Conservation (phyloP, 2,329 filamentous ascomycete genomes). For the Sclerotinia subarctica region DNA sequence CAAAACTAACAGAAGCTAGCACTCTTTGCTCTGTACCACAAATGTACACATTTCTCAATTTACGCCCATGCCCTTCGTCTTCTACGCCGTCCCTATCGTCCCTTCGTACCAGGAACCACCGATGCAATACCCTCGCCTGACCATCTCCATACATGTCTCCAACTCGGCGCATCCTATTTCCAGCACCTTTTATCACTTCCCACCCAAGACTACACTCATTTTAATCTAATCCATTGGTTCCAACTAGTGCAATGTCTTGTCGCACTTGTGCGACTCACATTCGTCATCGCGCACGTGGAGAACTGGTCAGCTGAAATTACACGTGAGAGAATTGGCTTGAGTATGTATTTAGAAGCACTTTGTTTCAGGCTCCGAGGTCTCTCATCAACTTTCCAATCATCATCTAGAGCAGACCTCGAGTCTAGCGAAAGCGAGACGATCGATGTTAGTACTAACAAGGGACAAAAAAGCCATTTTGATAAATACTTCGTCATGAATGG, state of each 20-base stretch:
- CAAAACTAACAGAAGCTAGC: conserved; percentile 23
- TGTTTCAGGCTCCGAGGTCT: conserved; percentile 31
- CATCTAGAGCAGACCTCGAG: neutral
- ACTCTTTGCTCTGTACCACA: conserved; percentile 25
- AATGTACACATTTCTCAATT: conserved; percentile 26
- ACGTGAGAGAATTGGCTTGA: conserved; percentile 30
- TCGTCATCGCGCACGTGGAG: conserved; percentile 31
- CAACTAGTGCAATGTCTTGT: conserved; percentile 29
- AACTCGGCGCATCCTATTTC: conserved; percentile 28
- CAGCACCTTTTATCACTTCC: conserved; percentile 34
- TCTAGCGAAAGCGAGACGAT: neutral
- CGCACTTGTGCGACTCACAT: conserved; percentile 31
- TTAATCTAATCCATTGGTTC: conserved; percentile 30
- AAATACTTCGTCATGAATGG: neutral
- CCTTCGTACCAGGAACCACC: conserved; percentile 18
- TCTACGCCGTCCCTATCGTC: conserved; percentile 28
- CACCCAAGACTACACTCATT: conserved; percentile 23
- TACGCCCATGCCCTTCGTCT: conserved; percentile 34
- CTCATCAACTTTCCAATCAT: conserved; percentile 13
- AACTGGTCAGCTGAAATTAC: conserved; percentile 32
- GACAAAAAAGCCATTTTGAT: neutral
- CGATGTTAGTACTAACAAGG: neutral
- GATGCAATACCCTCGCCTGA: neutral
- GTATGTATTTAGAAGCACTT: conserved; percentile 36
- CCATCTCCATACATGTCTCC: conserved; percentile 13